Percentiles rank a stretch among this genome's conserved stretches.
Conservation (phyloP, 208 protist genomes). For the Crithidia mellificae region DNA sequence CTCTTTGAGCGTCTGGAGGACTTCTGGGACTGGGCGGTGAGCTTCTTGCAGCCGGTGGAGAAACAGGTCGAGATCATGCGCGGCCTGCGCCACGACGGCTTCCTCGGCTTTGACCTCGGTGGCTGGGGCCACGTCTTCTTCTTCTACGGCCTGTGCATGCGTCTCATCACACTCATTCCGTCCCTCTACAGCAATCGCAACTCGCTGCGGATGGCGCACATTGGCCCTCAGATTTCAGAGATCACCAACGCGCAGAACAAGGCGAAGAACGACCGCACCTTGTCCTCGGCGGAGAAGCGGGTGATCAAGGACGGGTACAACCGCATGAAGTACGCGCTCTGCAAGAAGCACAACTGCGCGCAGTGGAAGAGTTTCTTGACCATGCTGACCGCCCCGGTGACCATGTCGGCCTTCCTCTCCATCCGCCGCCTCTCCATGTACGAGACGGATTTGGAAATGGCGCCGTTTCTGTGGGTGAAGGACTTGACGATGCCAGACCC, state of each 20-base stretch:
- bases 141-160: conserved; percentile 76
- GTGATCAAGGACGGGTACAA: conserved; percentile 87
- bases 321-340: conserved; percentile 85
- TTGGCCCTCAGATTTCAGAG: conserved; percentile 73
- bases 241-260: conserved; percentile 80
- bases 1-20: conserved; percentile 84
- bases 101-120: conserved; percentile 74
- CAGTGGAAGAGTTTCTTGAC: conserved; percentile 84
- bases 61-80: conserved; percentile 89
- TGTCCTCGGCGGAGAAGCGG: conserved; percentile 81
- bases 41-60: conserved; percentile 84
- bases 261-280: conserved; percentile 78
- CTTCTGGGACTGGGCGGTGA: conserved; percentile 86
- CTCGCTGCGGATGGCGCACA: conserved; percentile 73
- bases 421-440: conserved; percentile 83
- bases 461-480: conserved; percentile 80
- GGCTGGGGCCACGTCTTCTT: conserved; percentile 86
- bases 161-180: conserved; percentile 74
- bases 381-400: conserved; percentile 73
- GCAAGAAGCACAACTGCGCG: conserved; percentile 79
- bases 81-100: conserved; percentile 61
- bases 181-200: conserved; percentile 86
- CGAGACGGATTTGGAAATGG: conserved; percentile 82
- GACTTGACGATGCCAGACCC: conserved; percentile 90
- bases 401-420: conserved; percentile 84